phyloP scores from a whole-genome alignment of 2,329 filamentous ascomycete species.

The Fusarium humuli region DNA sequence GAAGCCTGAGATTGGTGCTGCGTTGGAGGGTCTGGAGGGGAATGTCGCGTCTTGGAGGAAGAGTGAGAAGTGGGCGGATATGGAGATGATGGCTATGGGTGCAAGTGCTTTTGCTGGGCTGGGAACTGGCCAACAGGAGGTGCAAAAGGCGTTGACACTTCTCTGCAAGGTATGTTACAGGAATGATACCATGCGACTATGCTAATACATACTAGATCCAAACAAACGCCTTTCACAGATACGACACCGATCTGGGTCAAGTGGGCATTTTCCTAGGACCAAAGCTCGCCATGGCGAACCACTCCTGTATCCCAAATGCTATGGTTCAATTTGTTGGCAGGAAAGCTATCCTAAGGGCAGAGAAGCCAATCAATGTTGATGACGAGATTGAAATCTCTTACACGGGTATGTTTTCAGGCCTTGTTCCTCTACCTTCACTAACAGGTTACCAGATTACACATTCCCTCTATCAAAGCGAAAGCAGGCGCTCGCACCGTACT shows the following conservation, averaged over 20 bases:
- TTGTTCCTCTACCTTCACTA: neutral
- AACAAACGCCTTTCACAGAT: constrained; percentile 71
- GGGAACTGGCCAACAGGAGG: constrained; percentile 50
- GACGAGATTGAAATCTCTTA: constrained; percentile 73
- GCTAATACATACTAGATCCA: constrained; percentile 59
- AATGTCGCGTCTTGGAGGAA: constrained; percentile 57
- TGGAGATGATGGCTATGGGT: constrained; percentile 61
- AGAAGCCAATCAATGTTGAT: constrained; percentile 60
- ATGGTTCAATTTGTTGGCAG: constrained; percentile 67
- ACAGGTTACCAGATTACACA: constrained; percentile 57
- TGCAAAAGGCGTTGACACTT: constrained; percentile 58
- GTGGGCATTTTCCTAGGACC: constrained; percentile 68
- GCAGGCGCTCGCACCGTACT: constrained; percentile 60
- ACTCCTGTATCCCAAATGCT: constrained; percentile 71
- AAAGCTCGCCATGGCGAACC: constrained; percentile 69
- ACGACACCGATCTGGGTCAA: constrained; percentile 63
- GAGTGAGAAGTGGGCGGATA: constrained; percentile 58
- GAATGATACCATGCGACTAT: neutral
- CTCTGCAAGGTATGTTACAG: constrained; percentile 65
- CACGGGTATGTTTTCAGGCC: constrained; percentile 57
- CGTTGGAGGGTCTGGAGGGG: constrained; percentile 58
- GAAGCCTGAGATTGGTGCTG: constrained; percentile 50
- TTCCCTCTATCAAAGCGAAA: constrained; percentile 58
- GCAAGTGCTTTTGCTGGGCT: constrained; percentile 57
- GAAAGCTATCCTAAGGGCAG: constrained; percentile 63